phyloP scores from a whole-genome alignment of 345 rosid species.

The Salix arbutifolia region DNA sequence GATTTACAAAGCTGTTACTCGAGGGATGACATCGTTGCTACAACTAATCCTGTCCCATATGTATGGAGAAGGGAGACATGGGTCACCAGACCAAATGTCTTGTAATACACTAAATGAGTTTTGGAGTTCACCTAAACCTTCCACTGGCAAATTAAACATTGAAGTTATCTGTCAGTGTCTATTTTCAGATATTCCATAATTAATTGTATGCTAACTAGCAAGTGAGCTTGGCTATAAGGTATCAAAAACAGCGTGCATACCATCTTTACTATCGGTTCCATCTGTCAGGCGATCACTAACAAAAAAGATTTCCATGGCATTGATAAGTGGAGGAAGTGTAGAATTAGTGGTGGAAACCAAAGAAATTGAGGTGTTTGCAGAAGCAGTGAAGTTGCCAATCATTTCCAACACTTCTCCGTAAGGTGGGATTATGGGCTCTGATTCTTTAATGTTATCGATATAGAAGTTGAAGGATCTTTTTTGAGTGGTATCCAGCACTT shows the following conservation, averaged over 20 bases:
- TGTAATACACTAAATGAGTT: constrained; percentile 7
- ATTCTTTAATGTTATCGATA: constrained; percentile 3
- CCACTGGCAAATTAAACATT: constrained; percentile 16
- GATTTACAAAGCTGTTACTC: constrained; percentile 43
- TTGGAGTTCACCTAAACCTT: constrained; percentile 26
- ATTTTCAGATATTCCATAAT: background rate
- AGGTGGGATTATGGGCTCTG: constrained; percentile 23
- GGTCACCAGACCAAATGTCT: constrained; percentile 42
- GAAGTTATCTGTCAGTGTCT: background rate
- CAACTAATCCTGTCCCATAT: constrained; percentile 51
- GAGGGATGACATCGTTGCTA: constrained; percentile 23
- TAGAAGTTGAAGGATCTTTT: constrained; percentile 32
- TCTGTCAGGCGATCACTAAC: constrained; percentile 22
- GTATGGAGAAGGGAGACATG: constrained; percentile 43
- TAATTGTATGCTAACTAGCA: background rate
- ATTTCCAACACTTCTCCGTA: constrained; percentile 26
- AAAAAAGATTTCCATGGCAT: constrained; percentile 38
- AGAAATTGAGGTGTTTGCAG: constrained; percentile 31
- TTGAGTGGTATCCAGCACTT: constrained; percentile 35
- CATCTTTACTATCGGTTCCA: constrained; percentile 35
- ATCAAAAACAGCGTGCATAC: constrained; percentile 6
- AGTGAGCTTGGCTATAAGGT: background rate
- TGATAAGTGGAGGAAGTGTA: constrained; percentile 46
- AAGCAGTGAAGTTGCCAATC: constrained; percentile 15
- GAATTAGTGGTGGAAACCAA: constrained; percentile 33